Evolutionary conservation across 768 basidiomycete species (phyloP).

Genomic region (Serendipita sp.): DNA sequence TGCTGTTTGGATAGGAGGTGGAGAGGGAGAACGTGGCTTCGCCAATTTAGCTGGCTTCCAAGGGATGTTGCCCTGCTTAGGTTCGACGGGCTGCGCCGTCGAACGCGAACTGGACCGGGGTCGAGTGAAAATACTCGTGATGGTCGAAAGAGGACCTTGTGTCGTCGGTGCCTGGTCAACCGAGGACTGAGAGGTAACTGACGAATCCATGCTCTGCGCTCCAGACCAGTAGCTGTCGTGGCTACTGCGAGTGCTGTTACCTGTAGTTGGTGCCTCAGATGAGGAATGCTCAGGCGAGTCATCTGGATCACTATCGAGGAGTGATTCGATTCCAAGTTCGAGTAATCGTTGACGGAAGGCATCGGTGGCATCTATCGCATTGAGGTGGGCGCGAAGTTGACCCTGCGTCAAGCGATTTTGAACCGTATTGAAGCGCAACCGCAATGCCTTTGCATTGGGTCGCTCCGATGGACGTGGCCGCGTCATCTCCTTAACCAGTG

Average conservation of each 20-base stretch:
- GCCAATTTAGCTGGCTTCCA: background rate
- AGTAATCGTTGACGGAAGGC: background rate
- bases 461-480: background rate
- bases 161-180: background rate
- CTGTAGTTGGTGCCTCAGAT: constrained; percentile 1
- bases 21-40: background rate
- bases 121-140: background rate
- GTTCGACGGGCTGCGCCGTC: background rate
- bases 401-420: background rate
- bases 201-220: constrained; percentile 1
- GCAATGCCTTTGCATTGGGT: constrained; percentile 5
- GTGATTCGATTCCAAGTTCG: background rate
- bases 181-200: background rate
- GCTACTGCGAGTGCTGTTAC: background rate
- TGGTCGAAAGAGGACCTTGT: background rate
- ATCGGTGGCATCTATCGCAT: background rate
- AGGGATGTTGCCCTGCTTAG: background rate
- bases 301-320: background rate
- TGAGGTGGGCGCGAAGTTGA: background rate
- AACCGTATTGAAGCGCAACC: constrained; percentile 1
- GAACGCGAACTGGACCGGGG: background rate
- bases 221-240: constrained; percentile 5
- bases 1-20: background rate
- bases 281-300: constrained; percentile 2
- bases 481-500: constrained; percentile 6